phyloP scores from a whole-genome alignment of 257 asterid species.

The Scutellaria galericulata region DNA sequence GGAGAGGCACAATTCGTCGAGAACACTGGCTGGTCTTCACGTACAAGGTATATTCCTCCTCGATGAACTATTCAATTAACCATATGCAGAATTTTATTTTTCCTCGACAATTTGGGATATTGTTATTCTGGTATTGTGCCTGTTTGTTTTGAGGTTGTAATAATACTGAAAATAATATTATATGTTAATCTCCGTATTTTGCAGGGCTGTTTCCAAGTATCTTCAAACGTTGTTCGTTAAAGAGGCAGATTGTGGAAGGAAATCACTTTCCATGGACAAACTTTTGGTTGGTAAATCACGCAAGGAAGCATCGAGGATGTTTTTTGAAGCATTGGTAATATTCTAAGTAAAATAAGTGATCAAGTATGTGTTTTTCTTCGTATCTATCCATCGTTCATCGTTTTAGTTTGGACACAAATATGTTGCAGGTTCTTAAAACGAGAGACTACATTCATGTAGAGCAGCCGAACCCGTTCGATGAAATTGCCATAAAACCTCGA shows the following conservation, averaged over 20 bases:
- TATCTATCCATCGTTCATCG: background rate
- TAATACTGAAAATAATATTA: too few species aligned
- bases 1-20: conserved; percentile 65
- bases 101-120: too few species aligned
- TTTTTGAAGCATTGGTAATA: conserved; percentile 89
- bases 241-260: conserved; percentile 70
- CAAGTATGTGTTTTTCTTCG: too few species aligned
- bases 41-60: conserved; percentile 68
- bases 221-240: conserved; percentile 70
- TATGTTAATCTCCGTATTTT: conserved; percentile 15
- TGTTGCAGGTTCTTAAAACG: conserved; percentile 62
- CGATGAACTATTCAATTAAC: background rate
- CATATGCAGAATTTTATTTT: too few species aligned
- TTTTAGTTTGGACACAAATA: background rate
- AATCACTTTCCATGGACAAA: conserved; percentile 62
- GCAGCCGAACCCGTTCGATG: conserved; percentile 50
- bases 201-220: conserved; percentile 92
- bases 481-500: conserved; percentile 46
- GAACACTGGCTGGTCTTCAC: conserved; percentile 99
- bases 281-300: conserved; percentile 82
- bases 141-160: background rate
- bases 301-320: conserved; percentile 97
- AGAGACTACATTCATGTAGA: conserved; percentile 62
- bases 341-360: too few species aligned
- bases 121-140: too few species aligned